Percentiles rank a stretch among this genome's conserved stretches.
Evolutionary conservation across 2,329 filamentous ascomycete species (phyloP).

Genomic region (Westerdykella sp.): DNA sequence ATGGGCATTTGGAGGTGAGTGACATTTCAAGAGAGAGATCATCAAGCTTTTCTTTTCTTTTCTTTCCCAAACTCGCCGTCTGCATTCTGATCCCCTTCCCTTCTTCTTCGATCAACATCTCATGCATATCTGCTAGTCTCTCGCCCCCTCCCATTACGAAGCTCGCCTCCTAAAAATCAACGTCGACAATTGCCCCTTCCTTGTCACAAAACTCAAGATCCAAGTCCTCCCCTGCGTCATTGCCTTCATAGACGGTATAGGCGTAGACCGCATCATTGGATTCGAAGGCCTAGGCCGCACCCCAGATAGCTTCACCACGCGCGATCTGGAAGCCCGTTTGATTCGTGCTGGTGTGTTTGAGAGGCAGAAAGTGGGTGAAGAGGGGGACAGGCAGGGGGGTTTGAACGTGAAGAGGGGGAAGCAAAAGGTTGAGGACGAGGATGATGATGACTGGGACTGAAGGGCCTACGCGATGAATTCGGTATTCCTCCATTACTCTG

Average conservation of each 20-base stretch:
- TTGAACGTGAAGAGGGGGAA: constrained; percentile 24
- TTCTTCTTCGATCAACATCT: constrained; percentile 1
- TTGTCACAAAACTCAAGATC: constrained; percentile 53
- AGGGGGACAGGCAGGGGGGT: constrained; percentile 30
- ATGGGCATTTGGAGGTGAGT: constrained; percentile 48
- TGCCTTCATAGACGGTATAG: constrained; percentile 51
- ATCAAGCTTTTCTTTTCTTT: constrained; percentile 1
- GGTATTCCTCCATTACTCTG: background rate
- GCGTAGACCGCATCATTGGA: constrained; percentile 52
- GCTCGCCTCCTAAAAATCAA: constrained; percentile 54
- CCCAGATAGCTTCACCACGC: constrained; percentile 49
- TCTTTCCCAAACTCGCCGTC: background rate
- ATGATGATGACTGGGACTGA: constrained; percentile 49
- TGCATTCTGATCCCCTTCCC: background rate
- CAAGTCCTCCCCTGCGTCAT: constrained; percentile 55
- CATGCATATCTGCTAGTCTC: constrained; percentile 24
- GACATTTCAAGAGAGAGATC: background rate
- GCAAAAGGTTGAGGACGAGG: constrained; percentile 33
- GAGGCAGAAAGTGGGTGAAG: constrained; percentile 46
- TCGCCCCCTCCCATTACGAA: constrained; percentile 54
- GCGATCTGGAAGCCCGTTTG: constrained; percentile 49
- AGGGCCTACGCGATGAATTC: background rate
- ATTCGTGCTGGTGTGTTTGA: constrained; percentile 47
- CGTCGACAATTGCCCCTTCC: constrained; percentile 55
- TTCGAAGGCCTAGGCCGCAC: constrained; percentile 53